Evolutionary conservation across 257 asterid genomes (phyloP).

Genomic region (Penstemon davidsonii): DNA sequence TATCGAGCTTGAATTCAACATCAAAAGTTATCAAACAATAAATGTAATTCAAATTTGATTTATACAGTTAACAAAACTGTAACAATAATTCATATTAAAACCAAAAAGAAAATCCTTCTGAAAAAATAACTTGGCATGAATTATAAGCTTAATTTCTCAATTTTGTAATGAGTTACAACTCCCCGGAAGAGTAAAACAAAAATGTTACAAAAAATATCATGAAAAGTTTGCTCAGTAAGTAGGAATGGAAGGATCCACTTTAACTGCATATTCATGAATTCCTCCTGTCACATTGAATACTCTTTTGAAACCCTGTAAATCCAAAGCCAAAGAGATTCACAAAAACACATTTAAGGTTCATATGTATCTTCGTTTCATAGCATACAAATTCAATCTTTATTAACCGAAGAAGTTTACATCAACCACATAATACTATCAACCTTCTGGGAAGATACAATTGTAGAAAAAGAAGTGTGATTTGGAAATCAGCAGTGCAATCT

Average conservation of each 20-base stretch:
- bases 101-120: not conserved
- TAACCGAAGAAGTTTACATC: too few species aligned
- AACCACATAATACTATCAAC: too few species aligned
- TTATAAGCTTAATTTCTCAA: not conserved
- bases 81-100: not conserved
- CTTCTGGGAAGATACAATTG: too few species aligned
- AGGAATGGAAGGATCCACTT: constrained; percentile 81
- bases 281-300: constrained; percentile 89
- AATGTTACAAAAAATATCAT: not conserved
- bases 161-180: not conserved
- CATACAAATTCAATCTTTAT: too few species aligned
- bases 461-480: too few species aligned
- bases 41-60: too few species aligned
- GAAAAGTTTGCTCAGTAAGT: constrained; percentile 53
- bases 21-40: too few species aligned
- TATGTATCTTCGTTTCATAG: too few species aligned
- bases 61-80: not conserved
- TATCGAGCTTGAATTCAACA: too few species aligned
- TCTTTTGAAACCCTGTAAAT: constrained; percentile 76
- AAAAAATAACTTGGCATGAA: too few species aligned
- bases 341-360: not conserved
- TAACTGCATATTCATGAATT: constrained; percentile 76
- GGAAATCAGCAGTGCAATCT: too few species aligned
- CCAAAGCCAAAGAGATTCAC: not conserved
- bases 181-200: not conserved